Conservation (phyloP, 2,329 filamentous ascomycete species). For the Phaeosphaeria sp. region DNA sequence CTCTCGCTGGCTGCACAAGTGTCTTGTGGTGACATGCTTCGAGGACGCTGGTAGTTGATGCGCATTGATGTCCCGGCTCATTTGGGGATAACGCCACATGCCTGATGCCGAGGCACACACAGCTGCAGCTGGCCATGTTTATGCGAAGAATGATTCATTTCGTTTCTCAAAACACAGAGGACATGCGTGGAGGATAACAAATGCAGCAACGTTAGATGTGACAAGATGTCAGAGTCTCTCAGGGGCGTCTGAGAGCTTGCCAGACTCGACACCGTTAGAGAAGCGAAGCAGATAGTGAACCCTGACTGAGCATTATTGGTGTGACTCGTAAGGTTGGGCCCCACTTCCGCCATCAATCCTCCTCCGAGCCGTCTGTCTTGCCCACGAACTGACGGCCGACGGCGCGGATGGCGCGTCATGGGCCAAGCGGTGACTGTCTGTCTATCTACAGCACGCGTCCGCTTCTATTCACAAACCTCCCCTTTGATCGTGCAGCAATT, state of each 20-base stretch:
- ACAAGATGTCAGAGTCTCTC: neutral
- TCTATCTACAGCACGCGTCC: neutral
- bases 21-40: conserved; percentile 14
- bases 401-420: neutral
- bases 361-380: neutral
- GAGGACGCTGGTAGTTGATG: conserved; percentile 6
- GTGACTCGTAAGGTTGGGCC: neutral
- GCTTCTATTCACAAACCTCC: neutral
- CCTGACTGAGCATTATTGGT: neutral
- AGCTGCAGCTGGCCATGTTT: neutral
- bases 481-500: neutral
- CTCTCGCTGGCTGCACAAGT: neutral
- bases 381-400: conserved; percentile 20
- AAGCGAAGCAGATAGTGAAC: conserved; percentile 6
- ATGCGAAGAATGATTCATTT: neutral
- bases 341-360: conserved; percentile 3
- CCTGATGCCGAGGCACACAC: conserved; percentile 4
- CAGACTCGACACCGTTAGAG: neutral
- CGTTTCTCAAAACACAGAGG: neutral
- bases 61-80: neutral
- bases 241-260: neutral
- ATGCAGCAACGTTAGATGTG: neutral
- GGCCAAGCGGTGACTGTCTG: too few relatives aligned
- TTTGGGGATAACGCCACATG: conserved; percentile 13
- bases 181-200: neutral